Evolutionary conservation across 2,329 filamentous ascomycete species (phyloP).

Genomic region (Decorospora gaudefroyi): DNA sequence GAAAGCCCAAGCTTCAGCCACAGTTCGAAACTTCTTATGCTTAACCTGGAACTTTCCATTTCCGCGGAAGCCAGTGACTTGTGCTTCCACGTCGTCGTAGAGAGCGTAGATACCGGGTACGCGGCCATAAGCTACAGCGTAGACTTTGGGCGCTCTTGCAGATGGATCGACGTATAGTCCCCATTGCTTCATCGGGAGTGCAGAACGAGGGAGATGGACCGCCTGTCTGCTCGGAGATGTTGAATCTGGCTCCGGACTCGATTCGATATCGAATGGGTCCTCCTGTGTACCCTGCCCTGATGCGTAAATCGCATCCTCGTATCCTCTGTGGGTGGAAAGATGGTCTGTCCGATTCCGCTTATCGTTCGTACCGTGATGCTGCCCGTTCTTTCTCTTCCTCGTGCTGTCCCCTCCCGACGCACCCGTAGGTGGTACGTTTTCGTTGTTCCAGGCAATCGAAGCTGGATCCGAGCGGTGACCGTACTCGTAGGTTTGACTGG

Average conservation of each 20-base stretch:
- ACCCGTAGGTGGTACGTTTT: constrained; percentile 3
- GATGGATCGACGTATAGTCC: constrained; percentile 25
- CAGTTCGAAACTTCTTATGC: constrained; percentile 54
- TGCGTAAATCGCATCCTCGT: too few species aligned
- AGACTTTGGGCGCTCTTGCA: constrained; percentile 57
- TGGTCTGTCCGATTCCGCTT: constrained; percentile 2
- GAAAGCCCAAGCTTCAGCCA: constrained; percentile 76
- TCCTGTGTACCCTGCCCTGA: constrained; percentile 15
- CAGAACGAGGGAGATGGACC: neutral
- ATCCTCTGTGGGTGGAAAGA: too few species aligned
- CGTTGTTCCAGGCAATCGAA: neutral
- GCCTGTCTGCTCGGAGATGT: neutral
- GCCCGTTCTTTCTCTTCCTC: constrained; percentile 18
- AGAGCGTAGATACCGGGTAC: constrained; percentile 64
- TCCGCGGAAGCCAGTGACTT: constrained; percentile 73
- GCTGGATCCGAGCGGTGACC: neutral
- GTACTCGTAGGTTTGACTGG: neutral
- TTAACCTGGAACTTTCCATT: constrained; percentile 54
- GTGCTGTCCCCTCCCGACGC: neutral
- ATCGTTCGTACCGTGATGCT: neutral
- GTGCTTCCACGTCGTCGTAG: constrained; percentile 70
- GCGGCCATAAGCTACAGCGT: constrained; percentile 62
- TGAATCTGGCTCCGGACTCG: constrained; percentile 18
- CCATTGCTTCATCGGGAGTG: too few species aligned
- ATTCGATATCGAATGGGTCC: constrained; percentile 18